Base-by-base conservation (phyloP, 257 asterid species). In the Nicotiana sylvestris region DNA sequence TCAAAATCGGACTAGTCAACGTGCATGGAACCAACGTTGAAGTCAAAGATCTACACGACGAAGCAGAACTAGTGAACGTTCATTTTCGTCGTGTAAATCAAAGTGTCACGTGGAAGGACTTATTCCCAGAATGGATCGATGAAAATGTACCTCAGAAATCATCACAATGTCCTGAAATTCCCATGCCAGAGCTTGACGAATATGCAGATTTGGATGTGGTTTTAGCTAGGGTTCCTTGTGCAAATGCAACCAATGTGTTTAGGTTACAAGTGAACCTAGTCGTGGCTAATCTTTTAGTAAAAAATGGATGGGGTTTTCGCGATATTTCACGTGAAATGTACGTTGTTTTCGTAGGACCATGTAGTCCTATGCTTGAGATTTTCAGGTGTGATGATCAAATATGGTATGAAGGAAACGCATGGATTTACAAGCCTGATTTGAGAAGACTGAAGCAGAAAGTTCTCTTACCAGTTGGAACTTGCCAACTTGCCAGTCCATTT, bases 301-400 rank as follows among this genome's bases (percentile, higher is more conserved):
- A 69, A 77, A 85, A 82, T 80, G 85, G 81, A 9, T 30, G 56
- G 49, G 4, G n/a, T n/a, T 76, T 82, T 72, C 21, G 35, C 6
- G 81, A 15, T 10, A 21, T 27, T n/a, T 69, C 30, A 25, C 81
- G 57, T 11, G 66, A 64, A 5, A 66, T 81, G 4, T 74, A 76
- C 53, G 88, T 82, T 3, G 88, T 87, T 46, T 84, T 89, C 51
- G 39, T 87, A 1, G 88, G 92, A 4, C 80, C 88, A 2, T 89
- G 90, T 55, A 81, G 81, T 9, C 89, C 90, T 2, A 89, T 89
- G 90, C 13, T 79, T 77, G 92, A 89, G 69, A 77, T 89, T 4
- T 89, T 87, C 83, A 87, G 88, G 72, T 89, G 92, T 84, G 92
- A 89, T 65, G 92, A 89, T 86, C 83, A 84, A 51, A 30, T 89